These are phyloP conservation scores for Cubamyces sp. DNA, from an alignment of 768 basidiomycete genomes.

Conservation along the genomic window DNA sequence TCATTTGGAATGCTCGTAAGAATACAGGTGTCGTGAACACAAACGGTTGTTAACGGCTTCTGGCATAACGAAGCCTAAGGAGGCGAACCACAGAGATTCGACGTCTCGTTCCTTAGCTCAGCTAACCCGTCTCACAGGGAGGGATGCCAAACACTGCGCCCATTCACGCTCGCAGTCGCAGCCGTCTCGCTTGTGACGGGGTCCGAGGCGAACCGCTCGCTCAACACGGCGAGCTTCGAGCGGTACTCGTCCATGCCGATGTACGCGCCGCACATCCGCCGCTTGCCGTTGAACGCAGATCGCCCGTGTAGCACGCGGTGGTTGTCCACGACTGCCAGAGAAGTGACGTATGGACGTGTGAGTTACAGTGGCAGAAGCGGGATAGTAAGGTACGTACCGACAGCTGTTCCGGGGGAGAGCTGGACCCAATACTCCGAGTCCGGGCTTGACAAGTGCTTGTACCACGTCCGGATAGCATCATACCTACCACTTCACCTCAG, in stretches of 20 bases:
- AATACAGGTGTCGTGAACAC: background rate
- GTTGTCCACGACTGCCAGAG: slow-evolving; percentile 77
- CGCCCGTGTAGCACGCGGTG: slow-evolving; percentile 94
- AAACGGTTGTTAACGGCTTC: background rate
- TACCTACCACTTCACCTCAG: slow-evolving; percentile 53
- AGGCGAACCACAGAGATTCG: background rate
- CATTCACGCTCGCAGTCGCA: slow-evolving; percentile 35
- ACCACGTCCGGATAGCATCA: slow-evolving; percentile 79
- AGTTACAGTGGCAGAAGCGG: too few relatives aligned
- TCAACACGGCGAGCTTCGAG: slow-evolving; percentile 73
- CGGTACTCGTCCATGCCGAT: slow-evolving; percentile 89
- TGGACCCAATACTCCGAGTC: slow-evolving; percentile 95
- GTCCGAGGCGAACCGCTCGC: slow-evolving; percentile 55
- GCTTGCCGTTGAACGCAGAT: slow-evolving; percentile 84
- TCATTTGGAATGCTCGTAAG: background rate
- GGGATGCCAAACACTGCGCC: slow-evolving; percentile 62
- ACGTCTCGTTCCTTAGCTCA: background rate
- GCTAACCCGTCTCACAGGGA: slow-evolving; percentile 41
- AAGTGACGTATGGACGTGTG: background rate
- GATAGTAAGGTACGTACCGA: slow-evolving; percentile 78
- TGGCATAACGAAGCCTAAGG: background rate
- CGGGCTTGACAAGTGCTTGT: slow-evolving; percentile 69
- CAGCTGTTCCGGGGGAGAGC: slow-evolving; percentile 82
- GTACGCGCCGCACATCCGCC: slow-evolving; percentile 96
- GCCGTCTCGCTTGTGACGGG: slow-evolving; percentile 27